These are phyloP conservation scores for Lagenidium giganteum DNA, from an alignment of 352 stramenopile genomes.

Conservation along the genomic window DNA sequence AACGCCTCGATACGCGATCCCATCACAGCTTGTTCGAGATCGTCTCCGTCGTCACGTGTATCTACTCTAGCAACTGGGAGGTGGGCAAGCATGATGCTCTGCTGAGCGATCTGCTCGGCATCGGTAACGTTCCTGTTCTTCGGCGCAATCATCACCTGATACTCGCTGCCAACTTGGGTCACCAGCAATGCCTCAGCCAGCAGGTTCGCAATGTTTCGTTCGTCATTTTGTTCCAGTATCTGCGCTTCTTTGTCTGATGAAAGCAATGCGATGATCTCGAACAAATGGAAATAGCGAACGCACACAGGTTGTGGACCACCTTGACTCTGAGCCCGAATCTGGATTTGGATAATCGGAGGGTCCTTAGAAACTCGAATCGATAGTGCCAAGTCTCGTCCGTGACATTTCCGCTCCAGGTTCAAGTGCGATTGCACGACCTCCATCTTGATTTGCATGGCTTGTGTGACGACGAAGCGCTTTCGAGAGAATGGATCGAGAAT, in stretches of 20 bases:
- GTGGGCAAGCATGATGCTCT: too few relatives aligned
- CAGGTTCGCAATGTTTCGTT: constrained; percentile 23
- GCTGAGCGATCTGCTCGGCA: too few relatives aligned
- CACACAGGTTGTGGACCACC: constrained; percentile 7
- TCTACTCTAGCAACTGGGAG: too few relatives aligned
- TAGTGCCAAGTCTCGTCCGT: constrained; percentile 17
- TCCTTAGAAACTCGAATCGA: constrained; percentile 26
- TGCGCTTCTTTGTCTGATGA: constrained; percentile 24
- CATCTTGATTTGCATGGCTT: constrained; percentile 37
- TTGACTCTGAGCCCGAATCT: constrained; percentile 7
- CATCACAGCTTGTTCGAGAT: background rate
- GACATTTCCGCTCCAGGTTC: constrained; percentile 9
- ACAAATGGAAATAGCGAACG: constrained; percentile 30
- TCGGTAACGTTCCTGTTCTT: constrained; percentile 4
- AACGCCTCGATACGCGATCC: background rate
- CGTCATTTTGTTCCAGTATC: constrained; percentile 21
- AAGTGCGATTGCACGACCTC: constrained; percentile 24
- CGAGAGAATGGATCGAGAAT: too few relatives aligned
- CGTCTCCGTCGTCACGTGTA: too few relatives aligned
- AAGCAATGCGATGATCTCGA: constrained; percentile 29
- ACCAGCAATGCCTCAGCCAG: constrained; percentile 20
- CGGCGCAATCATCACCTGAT: constrained; percentile 22
- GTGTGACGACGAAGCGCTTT: constrained; percentile 12
- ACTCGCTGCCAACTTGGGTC: constrained; percentile 16
- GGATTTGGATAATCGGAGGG: constrained; percentile 25